A percentile compares a stretch with the other conserved stretches of the same genome.
Conservation (phyloP, 768 basidiomycete genomes). For the Xerocomellus intermedius region DNA sequence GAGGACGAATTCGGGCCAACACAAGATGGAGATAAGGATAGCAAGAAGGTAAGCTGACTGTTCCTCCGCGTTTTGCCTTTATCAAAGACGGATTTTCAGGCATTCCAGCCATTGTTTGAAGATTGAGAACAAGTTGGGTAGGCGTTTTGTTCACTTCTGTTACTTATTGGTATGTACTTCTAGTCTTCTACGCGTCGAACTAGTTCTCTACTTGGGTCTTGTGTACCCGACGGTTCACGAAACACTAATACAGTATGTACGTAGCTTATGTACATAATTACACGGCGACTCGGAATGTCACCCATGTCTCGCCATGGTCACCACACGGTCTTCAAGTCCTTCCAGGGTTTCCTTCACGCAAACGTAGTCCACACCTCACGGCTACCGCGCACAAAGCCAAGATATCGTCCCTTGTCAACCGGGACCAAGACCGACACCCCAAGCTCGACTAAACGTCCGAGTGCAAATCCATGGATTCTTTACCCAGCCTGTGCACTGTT, state of each 20-base stretch:
- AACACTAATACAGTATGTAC: not conserved
- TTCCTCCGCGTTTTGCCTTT: not conserved
- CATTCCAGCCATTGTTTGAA: constrained; percentile 35
- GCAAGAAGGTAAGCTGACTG: constrained; percentile 24
- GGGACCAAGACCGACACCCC: not conserved
- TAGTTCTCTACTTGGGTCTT: not conserved
- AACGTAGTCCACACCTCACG: constrained; percentile 4
- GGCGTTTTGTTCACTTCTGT: not conserved
- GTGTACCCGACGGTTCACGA: not conserved
- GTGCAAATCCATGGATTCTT: constrained; percentile 23
- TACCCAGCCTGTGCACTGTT: constrained; percentile 25
- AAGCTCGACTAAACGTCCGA: constrained; percentile 1
- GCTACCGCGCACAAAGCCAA: constrained; percentile 3
- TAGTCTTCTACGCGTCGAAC: not conserved
- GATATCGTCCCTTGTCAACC: constrained; percentile 12
- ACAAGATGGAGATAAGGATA: constrained; percentile 24
- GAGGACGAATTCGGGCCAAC: constrained; percentile 36
- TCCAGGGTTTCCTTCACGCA: constrained; percentile 5
- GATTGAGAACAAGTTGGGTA: constrained; percentile 18
- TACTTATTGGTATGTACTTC: not conserved
- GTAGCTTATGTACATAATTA: not conserved
- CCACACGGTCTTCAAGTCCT: constrained; percentile 10
- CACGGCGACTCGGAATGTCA: not conserved
- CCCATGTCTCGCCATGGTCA: constrained; percentile 21
- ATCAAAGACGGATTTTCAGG: constrained; percentile 10